Evolutionary conservation across 2,329 filamentous ascomycete genomes (phyloP).

Genomic region (Aspergillus tubingensis): DNA sequence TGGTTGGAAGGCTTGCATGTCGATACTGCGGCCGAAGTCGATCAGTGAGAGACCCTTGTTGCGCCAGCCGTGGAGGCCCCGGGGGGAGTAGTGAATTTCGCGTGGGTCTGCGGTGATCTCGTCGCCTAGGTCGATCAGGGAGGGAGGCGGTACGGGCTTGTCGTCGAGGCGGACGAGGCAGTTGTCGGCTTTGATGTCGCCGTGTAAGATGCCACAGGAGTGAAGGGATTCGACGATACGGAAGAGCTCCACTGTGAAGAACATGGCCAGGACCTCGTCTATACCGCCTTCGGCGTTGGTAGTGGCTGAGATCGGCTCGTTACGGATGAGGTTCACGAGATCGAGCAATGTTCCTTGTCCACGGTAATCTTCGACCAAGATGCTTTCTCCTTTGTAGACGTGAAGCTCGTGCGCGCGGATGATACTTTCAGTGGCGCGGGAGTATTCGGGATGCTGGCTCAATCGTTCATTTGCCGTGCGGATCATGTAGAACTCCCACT

Average conservation of each 20-base stretch:
- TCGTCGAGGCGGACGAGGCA: constrained; percentile 81
- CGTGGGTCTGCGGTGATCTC: constrained; percentile 26
- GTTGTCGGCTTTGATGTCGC: constrained; percentile 94
- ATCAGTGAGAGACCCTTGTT: constrained; percentile 82
- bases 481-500: constrained; percentile 98
- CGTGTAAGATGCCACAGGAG: constrained; percentile 76
- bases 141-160: constrained; percentile 31
- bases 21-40: constrained; percentile 91
- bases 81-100: constrained; percentile 65
- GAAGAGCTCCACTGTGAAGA: constrained; percentile 88
- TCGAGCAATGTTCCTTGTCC: constrained; percentile 93
- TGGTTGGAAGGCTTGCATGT: constrained; percentile 79
- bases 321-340: constrained; percentile 81
- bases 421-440: constrained; percentile 73
- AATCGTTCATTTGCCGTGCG: constrained; percentile 76
- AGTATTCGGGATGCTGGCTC: constrained; percentile 57
- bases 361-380: constrained; percentile 83
- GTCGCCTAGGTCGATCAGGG: constrained; percentile 33
- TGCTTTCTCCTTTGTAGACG: constrained; percentile 85
- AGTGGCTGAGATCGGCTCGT: constrained; percentile 58
- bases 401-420: constrained; percentile 87
- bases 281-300: constrained; percentile 63
- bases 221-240: constrained; percentile 89
- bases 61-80: constrained; percentile 76
- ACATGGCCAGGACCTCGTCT: constrained; percentile 92